A percentile compares a stretch with the other conserved stretches of the same genome.
These are phyloP conservation scores for Hypomyces rosellus DNA, from an alignment of 2,329 filamentous ascomycete species.

Conservation along the genomic window DNA sequence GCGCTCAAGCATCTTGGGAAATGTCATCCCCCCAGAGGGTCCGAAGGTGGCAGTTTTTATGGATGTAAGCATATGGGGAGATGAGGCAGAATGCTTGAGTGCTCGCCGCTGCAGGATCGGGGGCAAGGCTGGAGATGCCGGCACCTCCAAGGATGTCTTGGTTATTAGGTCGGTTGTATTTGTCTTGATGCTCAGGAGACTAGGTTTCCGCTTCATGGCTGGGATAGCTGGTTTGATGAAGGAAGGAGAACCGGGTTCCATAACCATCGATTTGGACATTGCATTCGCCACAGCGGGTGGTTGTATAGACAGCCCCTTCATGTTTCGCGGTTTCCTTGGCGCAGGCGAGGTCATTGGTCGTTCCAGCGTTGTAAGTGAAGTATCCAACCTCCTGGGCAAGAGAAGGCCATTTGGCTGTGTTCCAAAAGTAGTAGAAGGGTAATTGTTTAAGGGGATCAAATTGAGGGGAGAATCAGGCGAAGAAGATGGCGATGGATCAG, in stretches of 20 bases:
- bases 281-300: slow-evolving; percentile 45
- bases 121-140: slow-evolving; percentile 48
- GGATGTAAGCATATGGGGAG: slow-evolving; percentile 58
- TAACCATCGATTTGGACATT: slow-evolving; percentile 44
- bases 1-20: slow-evolving; percentile 54
- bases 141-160: slow-evolving; percentile 44
- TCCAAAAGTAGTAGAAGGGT: slow-evolving; percentile 54
- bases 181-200: slow-evolving; percentile 72
- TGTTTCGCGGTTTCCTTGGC: slow-evolving; percentile 68
- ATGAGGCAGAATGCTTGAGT: slow-evolving; percentile 61
- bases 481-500: slow-evolving; percentile 84
- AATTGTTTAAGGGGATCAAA: slow-evolving; percentile 63
- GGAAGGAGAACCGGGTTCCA: slow-evolving; percentile 64
- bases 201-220: slow-evolving; percentile 65
- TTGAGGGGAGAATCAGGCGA: slow-evolving; percentile 86
- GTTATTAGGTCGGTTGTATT: slow-evolving; percentile 51
- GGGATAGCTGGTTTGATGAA: slow-evolving; percentile 78
- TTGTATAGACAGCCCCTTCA: slow-evolving; percentile 78
- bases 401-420: slow-evolving; percentile 34
- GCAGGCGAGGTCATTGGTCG: slow-evolving; percentile 63
- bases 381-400: slow-evolving; percentile 37
- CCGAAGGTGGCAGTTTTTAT: slow-evolving; percentile 55
- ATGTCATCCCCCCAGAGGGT: slow-evolving; percentile 56
- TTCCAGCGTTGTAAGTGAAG: slow-evolving; percentile 30
- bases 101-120: slow-evolving; percentile 57